Evolutionary conservation across 106 monocot species (phyloP).

Genomic region (Platanthera zijinensis): DNA sequence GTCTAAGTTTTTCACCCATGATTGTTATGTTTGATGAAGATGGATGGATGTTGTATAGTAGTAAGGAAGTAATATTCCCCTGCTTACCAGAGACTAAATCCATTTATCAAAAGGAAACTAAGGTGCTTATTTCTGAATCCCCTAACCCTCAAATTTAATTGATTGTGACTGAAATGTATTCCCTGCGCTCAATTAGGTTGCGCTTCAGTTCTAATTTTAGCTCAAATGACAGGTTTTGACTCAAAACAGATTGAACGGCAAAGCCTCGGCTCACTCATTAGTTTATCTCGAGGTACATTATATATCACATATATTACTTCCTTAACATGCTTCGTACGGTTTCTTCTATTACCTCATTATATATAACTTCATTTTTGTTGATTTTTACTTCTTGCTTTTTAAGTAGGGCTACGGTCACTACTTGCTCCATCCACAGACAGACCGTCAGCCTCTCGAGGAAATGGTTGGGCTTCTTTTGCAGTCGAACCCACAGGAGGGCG

Average conservation of each 20-base stretch:
- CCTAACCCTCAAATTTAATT: no score
- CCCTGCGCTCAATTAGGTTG: no score
- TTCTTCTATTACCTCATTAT: neutral
- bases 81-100: no score
- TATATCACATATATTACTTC: neutral
- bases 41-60: no score
- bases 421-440: conserved; percentile 24
- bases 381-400: neutral
- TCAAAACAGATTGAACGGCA: conserved; percentile 27
- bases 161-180: no score
- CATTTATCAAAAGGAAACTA: no score
- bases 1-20: no score
- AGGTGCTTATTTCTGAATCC: no score
- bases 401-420: conserved; percentile 43
- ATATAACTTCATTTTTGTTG: neutral
- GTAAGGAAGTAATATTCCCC: no score
- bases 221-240: conserved; percentile 27
- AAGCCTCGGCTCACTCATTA: conserved; percentile 24
- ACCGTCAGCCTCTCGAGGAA: conserved; percentile 22
- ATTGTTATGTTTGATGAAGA: no score
- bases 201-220: neutral
- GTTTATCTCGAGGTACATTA: conserved; percentile 31
- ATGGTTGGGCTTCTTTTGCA: conserved; percentile 35
- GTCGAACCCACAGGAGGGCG: conserved; percentile 20
- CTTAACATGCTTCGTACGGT: no score